phyloP scores from a whole-genome alignment of 257 asterid genomes.

The Phtheirospermum japonicum region DNA sequence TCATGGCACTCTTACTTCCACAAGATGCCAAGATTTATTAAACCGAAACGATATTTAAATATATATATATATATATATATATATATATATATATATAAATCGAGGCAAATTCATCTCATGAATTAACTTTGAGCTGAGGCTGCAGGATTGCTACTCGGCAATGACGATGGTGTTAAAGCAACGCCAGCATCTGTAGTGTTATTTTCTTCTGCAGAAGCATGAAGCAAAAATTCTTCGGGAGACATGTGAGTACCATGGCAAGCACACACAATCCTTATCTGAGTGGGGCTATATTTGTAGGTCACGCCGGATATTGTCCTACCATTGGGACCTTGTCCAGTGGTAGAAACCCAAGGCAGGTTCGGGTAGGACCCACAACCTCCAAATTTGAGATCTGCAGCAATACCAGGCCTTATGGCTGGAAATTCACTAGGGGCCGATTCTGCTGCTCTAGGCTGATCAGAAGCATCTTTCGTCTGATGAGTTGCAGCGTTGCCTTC shows the following conservation, averaged over 20 bases:
- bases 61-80: no score
- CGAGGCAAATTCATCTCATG: not conserved
- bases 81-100: no score
- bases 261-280: conserved; percentile 85
- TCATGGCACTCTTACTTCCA: conserved; percentile 17
- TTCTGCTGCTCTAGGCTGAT: conserved; percentile 48
- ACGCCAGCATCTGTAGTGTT: conserved; percentile 38
- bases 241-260: conserved; percentile 96
- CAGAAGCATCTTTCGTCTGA: conserved; percentile 47
- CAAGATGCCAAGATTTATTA: conserved; percentile 23
- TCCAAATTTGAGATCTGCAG: conserved; percentile 84
- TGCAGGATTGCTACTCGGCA: conserved; percentile 61
- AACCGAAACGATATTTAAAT: not conserved
- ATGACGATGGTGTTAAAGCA: conserved; percentile 40
- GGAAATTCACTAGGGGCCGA: conserved; percentile 62
- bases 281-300: conserved; percentile 75
- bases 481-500: conserved; percentile 40
- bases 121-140: conserved; percentile 77
- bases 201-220: conserved; percentile 62
- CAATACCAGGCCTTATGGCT: conserved; percentile 81
- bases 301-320: conserved; percentile 94
- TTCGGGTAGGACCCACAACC: conserved; percentile 84
- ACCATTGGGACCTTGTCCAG: conserved; percentile 74
- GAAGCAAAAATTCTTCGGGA: conserved; percentile 78
- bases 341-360: conserved; percentile 94